Evolutionary conservation across 805 yeast species (phyloP).

Genomic region (Wickerhamiella hasegawae): DNA sequence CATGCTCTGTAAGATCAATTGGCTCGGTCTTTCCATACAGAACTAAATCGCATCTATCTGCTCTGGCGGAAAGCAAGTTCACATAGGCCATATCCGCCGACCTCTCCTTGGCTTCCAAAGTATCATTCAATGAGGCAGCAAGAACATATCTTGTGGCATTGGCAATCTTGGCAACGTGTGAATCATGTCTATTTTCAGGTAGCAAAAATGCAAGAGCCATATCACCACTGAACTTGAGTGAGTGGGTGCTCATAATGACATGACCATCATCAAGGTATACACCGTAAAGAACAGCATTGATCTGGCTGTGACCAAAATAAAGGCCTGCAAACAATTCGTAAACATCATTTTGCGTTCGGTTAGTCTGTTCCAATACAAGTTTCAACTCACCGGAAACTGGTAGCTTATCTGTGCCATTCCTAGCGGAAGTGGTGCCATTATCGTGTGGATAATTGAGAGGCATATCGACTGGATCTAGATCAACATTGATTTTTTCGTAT

Average conservation of each 20-base stretch:
- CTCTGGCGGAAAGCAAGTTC: conserved; percentile 29
- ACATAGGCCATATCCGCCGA: conserved; percentile 36
- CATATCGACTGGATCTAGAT: not conserved
- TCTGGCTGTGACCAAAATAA: not conserved
- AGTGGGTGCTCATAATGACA: conserved; percentile 12
- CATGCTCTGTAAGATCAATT: conserved; percentile 35
- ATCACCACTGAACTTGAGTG: conserved; percentile 21
- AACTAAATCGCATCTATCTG: conserved; percentile 54
- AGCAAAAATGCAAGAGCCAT: conserved; percentile 25
- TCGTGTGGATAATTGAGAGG: not conserved
- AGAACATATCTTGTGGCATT: conserved; percentile 33
- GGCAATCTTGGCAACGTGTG: conserved; percentile 18
- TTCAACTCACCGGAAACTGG: not conserved
- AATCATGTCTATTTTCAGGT: conserved; percentile 42
- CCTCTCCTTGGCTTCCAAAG: conserved; percentile 32
- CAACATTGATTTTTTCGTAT: not conserved
- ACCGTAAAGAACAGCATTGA: not conserved
- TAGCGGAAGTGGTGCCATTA: not conserved
- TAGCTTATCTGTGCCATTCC: not conserved
- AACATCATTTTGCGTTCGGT: not conserved
- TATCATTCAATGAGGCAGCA: conserved; percentile 5
- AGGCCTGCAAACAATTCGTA: not conserved
- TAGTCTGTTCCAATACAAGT: not conserved
- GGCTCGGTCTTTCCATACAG: conserved; percentile 52
- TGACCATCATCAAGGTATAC: not conserved